Base-by-base conservation (phyloP, 1,284 basidiomycete genomes). In the Meripilus lineatus region DNA sequence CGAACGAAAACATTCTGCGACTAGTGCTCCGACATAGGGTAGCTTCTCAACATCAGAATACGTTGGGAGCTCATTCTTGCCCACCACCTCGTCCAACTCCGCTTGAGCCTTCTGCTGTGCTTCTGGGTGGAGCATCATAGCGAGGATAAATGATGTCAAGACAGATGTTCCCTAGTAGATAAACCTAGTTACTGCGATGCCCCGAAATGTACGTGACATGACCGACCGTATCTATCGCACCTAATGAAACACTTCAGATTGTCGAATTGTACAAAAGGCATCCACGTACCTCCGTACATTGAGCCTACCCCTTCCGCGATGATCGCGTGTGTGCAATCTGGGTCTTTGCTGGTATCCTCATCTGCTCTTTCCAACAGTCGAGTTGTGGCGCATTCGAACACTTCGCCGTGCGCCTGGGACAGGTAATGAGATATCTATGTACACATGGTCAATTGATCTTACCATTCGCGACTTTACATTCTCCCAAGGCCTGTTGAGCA, bases 1-100 rank as follows among this genome's bases (percentile, higher is more conserved):
- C 63, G 64, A 67, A 8, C 64, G 54, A 28, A 64, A 44, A 10
- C 61, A 56, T 46, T 69, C 67, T 35, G 57, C 51, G 3, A 67
- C 51, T 3, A 63, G 45, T 1, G 59, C 61, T 26, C 58, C 49
- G 30, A 66, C 50, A 46, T 62, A 67, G 2, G 63, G 61, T 37
- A 68, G 46, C 3, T 37, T 40, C 20, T 51, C 44, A 17, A 56
- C 44, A 44, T 69, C 66, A 7, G 53, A 54, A 32, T 64, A 57
- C n/a, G 54, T 58, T 1, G 67, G 67, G 5, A 66, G 45, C n/a
- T 63, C 49, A 36, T 44, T 22, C 13, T 38, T 32, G n/a, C 62
- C 59, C 14, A 58, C 42, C n/a, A 66, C 57, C 15, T 42, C 41
- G 51, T 67, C 64, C 37, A 67, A 47, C 46, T 66, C 62, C 15